These are phyloP conservation scores for Paulownia fortunei DNA, from an alignment of 257 asterid species.

Conservation along the genomic window DNA sequence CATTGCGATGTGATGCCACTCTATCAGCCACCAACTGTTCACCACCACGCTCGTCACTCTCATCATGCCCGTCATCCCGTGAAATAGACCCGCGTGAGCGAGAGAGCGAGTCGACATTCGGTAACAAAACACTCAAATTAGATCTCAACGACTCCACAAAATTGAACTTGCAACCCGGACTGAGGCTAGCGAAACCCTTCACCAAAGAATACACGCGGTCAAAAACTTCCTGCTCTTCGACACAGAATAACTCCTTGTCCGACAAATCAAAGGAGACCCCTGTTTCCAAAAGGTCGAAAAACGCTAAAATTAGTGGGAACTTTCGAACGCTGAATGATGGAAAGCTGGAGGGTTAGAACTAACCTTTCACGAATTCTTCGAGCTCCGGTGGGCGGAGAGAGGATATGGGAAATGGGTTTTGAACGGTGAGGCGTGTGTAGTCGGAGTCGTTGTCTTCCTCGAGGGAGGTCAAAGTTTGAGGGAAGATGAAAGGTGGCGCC, in stretches of 20 bases:
- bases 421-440: slow-evolving; percentile 58
- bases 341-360: slow-evolving; percentile 21
- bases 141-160: slow-evolving; percentile 90
- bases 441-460: slow-evolving; percentile 57
- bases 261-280: slow-evolving; percentile 89
- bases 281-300: slow-evolving; percentile 27
- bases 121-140: slow-evolving; percentile 84
- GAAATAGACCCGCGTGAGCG: slow-evolving; percentile 49
- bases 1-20: slow-evolving; percentile 83
- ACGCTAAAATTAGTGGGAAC: neutral
- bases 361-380: slow-evolving; percentile 93
- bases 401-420: slow-evolving; percentile 44
- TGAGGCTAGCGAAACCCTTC: slow-evolving; percentile 66
- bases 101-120: slow-evolving; percentile 74
- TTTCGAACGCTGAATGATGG: neutral
- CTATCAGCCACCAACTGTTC: slow-evolving; percentile 54
- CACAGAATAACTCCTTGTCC: slow-evolving; percentile 84
- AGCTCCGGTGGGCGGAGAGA: slow-evolving; percentile 65
- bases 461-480: slow-evolving; percentile 66
- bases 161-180: slow-evolving; percentile 70
- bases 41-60: slow-evolving; percentile 44
- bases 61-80: slow-evolving; percentile 50
- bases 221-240: slow-evolving; percentile 89
- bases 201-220: slow-evolving; percentile 85
- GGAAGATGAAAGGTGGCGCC: slow-evolving; percentile 80